Conservation (phyloP, 352 stramenopile species). For the Phytophthora kernoviae region DNA sequence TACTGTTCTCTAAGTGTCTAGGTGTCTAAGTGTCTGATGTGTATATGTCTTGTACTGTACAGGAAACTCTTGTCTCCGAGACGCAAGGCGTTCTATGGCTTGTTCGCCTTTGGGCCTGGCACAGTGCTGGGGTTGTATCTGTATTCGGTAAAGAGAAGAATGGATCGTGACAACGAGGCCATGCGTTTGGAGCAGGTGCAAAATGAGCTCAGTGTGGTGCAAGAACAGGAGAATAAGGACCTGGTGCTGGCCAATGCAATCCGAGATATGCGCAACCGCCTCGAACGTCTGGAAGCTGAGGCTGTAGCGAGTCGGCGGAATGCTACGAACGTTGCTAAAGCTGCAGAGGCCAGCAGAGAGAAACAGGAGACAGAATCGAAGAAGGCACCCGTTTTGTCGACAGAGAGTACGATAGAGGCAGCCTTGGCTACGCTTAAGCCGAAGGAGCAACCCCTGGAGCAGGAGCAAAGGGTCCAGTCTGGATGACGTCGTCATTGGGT, state of each 20-base stretch:
- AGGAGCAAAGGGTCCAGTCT: conserved; percentile 6
- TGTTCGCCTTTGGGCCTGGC: conserved; percentile 73
- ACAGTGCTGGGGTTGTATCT: conserved; percentile 72
- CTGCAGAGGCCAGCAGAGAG: neutral
- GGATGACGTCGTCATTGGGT: conserved; percentile 32
- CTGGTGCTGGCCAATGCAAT: conserved; percentile 52
- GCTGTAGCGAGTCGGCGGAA: conserved; percentile 34
- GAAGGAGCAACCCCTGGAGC: conserved; percentile 13
- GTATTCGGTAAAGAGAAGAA: conserved; percentile 69
- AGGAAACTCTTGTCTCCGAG: conserved; percentile 70
- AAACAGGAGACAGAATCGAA: conserved; percentile 10
- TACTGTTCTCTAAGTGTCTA: neutral
- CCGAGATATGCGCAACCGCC: conserved; percentile 62
- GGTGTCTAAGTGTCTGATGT: neutral
- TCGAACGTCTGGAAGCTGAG: conserved; percentile 59
- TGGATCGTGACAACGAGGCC: conserved; percentile 70
- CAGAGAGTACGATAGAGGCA: conserved; percentile 44
- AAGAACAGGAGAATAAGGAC: conserved; percentile 57
- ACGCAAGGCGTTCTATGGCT: conserved; percentile 67
- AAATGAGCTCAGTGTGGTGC: conserved; percentile 46
- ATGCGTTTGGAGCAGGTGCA: conserved; percentile 49
- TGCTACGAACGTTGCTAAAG: conserved; percentile 15
- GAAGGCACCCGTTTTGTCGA: conserved; percentile 4
- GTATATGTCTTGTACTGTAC: neutral
- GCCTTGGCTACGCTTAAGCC: conserved; percentile 32